Evolutionary conservation across 768 basidiomycete genomes (phyloP).

Genomic region (Crucibulum laeve): DNA sequence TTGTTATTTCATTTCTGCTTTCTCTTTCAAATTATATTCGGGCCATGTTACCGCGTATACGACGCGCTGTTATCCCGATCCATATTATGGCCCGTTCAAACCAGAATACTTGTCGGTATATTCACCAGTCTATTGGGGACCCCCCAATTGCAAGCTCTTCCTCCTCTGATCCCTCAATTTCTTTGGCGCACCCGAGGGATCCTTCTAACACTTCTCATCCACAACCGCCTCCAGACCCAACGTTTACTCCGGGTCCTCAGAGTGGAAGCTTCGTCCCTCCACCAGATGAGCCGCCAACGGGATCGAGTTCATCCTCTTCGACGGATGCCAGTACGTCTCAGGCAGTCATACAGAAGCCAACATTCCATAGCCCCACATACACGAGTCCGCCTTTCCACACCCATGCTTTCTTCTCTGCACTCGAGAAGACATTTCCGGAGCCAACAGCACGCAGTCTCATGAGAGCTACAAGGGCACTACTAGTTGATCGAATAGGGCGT

Average conservation of each 20-base stretch:
- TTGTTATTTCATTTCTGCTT: no score
- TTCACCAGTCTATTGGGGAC: not conserved
- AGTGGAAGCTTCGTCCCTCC: not conserved
- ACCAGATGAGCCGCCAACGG: not conserved
- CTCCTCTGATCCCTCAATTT: no score
- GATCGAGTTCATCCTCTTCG: not conserved
- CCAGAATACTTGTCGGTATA: not conserved
- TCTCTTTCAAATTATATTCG: no score
- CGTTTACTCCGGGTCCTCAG: not conserved
- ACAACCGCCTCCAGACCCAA: not conserved
- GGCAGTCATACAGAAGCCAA: constrained; percentile 12
- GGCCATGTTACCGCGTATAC: no score
- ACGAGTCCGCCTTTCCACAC: constrained; percentile 79
- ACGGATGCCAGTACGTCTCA: constrained; percentile 9
- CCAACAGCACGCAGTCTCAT: constrained; percentile 74
- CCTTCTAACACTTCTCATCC: not conserved
- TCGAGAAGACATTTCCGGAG: constrained; percentile 73
- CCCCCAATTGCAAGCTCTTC: no score
- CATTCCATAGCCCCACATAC: constrained; percentile 35
- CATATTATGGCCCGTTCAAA: no score
- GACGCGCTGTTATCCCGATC: no score
- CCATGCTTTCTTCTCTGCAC: constrained; percentile 65
- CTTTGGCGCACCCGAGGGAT: constrained; percentile 4
- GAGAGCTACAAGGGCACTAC: constrained; percentile 76
- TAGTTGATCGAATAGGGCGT: constrained; percentile 70